Conservation (phyloP, 1,139 yeast genomes). For the Blastobotrys apis region DNA sequence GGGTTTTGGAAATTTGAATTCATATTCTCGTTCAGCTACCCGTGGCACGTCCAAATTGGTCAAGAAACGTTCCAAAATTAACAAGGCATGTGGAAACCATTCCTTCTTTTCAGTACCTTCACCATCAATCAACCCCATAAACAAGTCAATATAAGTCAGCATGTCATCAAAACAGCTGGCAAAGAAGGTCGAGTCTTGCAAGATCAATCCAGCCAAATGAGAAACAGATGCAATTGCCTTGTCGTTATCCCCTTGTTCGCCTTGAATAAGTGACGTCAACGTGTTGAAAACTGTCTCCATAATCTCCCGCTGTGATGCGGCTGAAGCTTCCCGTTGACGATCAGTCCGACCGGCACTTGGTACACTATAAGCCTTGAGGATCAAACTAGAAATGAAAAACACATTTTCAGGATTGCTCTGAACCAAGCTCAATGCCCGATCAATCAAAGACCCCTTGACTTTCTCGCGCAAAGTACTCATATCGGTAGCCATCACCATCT, state of each 20-base stretch:
- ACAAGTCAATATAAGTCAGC: constrained; percentile 32
- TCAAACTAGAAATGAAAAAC: constrained; percentile 47
- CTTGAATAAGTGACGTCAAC: constrained; percentile 37
- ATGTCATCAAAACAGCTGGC: constrained; percentile 40
- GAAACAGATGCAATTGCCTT: constrained; percentile 43
- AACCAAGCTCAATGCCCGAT: constrained; percentile 47
- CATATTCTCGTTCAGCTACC: constrained; percentile 6
- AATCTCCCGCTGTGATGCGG: constrained; percentile 28
- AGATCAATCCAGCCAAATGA: constrained; percentile 46
- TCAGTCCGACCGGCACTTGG: constrained; percentile 19
- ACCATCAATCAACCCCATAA: constrained; percentile 23
- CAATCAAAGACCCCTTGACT: constrained; percentile 38
- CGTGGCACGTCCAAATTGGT: constrained; percentile 26
- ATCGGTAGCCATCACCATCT: constrained; percentile 40
- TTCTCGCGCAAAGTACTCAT: constrained; percentile 40
- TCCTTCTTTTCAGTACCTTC: constrained; percentile 22
- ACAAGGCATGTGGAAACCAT: constrained; percentile 35
- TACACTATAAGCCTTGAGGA: constrained; percentile 36
- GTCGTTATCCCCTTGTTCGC: constrained; percentile 31
- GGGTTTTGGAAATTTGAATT: neutral
- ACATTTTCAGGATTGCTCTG: constrained; percentile 50
- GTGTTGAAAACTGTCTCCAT: constrained; percentile 38
- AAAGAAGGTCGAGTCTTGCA: constrained; percentile 39
- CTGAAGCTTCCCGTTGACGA: constrained; percentile 18
- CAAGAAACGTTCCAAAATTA: constrained; percentile 31